Evolutionary conservation across 306 rosid species (phyloP), one percentile per base, ranked within the genome.

Genomic region (Cicer bijugum): DNA sequence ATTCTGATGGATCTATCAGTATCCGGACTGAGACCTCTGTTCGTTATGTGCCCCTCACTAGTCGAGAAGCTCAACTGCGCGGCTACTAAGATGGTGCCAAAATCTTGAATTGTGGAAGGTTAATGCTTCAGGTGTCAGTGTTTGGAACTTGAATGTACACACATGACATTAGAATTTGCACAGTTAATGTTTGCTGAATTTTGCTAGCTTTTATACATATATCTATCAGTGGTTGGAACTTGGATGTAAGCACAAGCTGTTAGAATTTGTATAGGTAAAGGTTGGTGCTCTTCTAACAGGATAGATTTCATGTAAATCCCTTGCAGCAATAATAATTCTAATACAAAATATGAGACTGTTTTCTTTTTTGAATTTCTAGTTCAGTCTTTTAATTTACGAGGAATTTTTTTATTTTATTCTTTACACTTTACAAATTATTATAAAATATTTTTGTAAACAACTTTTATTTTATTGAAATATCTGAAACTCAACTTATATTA

Each of bases 1-100:
- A 83, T 9, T 65, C 69, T 16, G 99, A 90, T 66, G 99, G 97
- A 66, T 87, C 97, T 39, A 28, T 91, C 44, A 90, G 76, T 33
- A 51, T 91, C 65, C 84, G 82, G 39, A 87, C 77, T 33, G 97
- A 91, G 87, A 86, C 93, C 53, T 84, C 97, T 0, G 97, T 95
- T 78, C 96, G 97, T 0, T 91, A 86, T 42, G 99, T 95, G 14
- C 99, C 97, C 57, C 99, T 95, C 50, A 95, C 99, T 6, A 92
- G 93, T 78, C 91, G 93, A 72, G 97, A 95, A 50, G 85, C 87
- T 51, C 99, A 91, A 86, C 61, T 95, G 72, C 85, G 88, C 12
- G 89, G 88, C 37, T 38, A 72, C 40, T 89, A 83, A 88, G 23
- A 17, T 19, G 59, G 64, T 48, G 10, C 16, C 65, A 15, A 51